Conservation (phyloP, 2,329 filamentous ascomycete species). For the Venturia pyrina region DNA sequence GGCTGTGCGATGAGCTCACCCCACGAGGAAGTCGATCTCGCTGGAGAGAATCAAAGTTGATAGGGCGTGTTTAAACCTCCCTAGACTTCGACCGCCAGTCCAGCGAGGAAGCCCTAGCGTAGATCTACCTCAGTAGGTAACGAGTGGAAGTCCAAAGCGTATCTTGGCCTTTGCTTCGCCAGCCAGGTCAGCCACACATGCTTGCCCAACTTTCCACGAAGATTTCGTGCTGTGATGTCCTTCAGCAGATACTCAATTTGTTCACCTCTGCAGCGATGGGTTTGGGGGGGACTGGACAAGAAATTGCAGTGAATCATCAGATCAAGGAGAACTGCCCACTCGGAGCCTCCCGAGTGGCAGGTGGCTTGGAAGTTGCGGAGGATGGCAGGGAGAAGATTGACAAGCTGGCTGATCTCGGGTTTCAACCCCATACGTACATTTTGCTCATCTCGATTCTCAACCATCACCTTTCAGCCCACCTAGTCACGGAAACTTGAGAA, state of each 20-base stretch:
- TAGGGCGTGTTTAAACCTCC: background rate
- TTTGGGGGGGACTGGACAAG: background rate
- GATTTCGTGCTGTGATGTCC: background rate
- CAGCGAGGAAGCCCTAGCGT: too few relatives aligned
- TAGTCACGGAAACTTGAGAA: background rate
- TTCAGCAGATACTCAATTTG: background rate
- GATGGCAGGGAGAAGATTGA: background rate
- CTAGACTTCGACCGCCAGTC: background rate
- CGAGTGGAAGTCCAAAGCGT: background rate
- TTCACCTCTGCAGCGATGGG: background rate
- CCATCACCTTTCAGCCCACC: background rate
- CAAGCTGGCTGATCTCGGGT: background rate
- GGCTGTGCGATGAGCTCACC: background rate
- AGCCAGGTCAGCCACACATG: background rate
- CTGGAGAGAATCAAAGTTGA: background rate
- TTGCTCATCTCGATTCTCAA: background rate
- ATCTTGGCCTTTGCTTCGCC: background rate
- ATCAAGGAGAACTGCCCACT: too few relatives aligned
- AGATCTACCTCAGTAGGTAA: too few relatives aligned
- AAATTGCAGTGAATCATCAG: too few relatives aligned
- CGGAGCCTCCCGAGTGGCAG: too few relatives aligned
- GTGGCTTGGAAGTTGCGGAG: background rate
- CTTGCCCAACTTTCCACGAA: background rate
- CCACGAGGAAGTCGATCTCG: background rate
- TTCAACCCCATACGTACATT: background rate